Evolutionary conservation across 73 alveolate species (phyloP), one percentile per base, ranked within the genome.

Genomic region (Durusdinium trenchii): DNA sequence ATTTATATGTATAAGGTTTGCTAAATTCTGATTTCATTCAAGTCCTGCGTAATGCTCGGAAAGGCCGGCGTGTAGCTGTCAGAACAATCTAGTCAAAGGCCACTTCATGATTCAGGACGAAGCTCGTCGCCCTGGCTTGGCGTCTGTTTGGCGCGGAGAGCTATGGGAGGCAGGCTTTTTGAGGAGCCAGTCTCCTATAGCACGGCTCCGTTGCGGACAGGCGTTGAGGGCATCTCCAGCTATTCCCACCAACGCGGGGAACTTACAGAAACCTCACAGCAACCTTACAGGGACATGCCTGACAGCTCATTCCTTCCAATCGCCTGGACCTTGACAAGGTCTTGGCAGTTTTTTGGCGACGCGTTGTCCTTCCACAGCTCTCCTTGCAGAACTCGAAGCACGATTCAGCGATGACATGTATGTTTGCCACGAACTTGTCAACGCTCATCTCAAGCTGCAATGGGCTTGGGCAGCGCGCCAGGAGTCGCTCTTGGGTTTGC

Each of bases 71-170:
- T n/a, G n/a, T n/a, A n/a, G n/a, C n/a, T n/a, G n/a, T n/a, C n/a
- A n/a, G n/a, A n/a, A n/a, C n/a, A n/a, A n/a, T n/a, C n/a, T n/a
- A n/a, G n/a, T n/a, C n/a, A 16, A 35, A 16, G n/a, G 82, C 12
- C 10, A 67, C 46, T 26, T 35, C 82, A 26, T 16, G n/a, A 45
- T 46, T 40, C 89, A 50, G 67, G 94, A 84, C 38, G 84, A 48
- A 26, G n/a, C 61, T 16, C 57, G 54, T 46, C 83, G 40, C 6
- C 28, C 51, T 1, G 95, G 95, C 26, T 62, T 87, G 67, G 84
- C 95, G 62, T 35, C 95, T 28, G 95, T 84, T 23, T 87, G 95
- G 95, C 95, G 95, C 0, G 95, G 95, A 23, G 95, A 87, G 64
- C 75, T 87, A 32, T 87, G 95, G 95, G 52, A 75, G 85, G 85